A percentile compares a stretch with the other conserved stretches of the same genome.
Evolutionary conservation across 495 filamentous ascomycete species (phyloP).

Genomic region (Podospora tetraspora): DNA sequence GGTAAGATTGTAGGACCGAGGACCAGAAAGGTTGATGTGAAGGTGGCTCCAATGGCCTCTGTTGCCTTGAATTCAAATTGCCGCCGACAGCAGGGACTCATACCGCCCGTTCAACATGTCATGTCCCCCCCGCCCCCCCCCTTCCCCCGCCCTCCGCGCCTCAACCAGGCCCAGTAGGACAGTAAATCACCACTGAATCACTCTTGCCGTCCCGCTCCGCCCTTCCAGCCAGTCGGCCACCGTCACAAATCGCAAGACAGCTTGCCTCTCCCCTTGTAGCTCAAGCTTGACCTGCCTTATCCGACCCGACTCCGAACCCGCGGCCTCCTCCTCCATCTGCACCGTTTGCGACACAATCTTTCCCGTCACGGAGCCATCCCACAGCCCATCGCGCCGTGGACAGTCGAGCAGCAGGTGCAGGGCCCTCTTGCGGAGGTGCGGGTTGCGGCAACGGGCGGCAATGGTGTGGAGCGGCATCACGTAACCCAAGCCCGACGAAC

Average conservation of each 20-base stretch:
- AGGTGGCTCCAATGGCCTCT: no score
- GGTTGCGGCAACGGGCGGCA: constrained; percentile 17
- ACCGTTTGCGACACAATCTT: constrained; percentile 3
- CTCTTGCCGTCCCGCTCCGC: not conserved
- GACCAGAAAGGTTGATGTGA: no score
- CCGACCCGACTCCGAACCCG: not conserved
- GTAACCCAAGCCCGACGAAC: constrained; percentile 18
- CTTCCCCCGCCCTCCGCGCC: not conserved
- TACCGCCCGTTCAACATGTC: not conserved
- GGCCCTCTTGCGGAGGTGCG: constrained; percentile 9
- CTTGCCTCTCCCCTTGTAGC: constrained; percentile 10
- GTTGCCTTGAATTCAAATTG: no score
- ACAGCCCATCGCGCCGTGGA: constrained; percentile 12
- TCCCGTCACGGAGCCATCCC: constrained; percentile 10
- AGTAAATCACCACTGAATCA: not conserved
- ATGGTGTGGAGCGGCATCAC: constrained; percentile 20
- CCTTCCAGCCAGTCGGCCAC: constrained; percentile 11
- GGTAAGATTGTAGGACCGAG: no score
- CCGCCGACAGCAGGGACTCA: no score
- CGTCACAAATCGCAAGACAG: constrained; percentile 9
- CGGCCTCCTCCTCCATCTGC: constrained; percentile 10
- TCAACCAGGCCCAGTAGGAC: not conserved
- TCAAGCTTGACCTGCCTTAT: constrained; percentile 18
- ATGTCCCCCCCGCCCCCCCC: not conserved
- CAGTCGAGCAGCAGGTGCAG: constrained; percentile 2